Conservation (phyloP, 1,139 yeast species). For the Nakaseomyces kungkrabaensis region DNA sequence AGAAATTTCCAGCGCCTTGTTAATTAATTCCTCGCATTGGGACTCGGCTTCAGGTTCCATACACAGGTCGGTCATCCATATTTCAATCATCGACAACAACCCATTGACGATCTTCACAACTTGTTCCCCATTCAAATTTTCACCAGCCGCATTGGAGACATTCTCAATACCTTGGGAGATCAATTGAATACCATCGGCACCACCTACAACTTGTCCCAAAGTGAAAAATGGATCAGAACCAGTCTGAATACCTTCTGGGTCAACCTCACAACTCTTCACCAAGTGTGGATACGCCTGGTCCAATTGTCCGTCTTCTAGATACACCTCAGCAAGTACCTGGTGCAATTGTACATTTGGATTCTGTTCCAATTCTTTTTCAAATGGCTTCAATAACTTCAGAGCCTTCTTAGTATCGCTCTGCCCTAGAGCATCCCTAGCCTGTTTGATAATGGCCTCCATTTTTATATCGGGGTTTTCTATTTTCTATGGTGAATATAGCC, state of each 20-base stretch:
- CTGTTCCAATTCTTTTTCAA: constrained; percentile 24
- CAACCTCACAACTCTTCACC: constrained; percentile 55
- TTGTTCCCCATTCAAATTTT: constrained; percentile 29
- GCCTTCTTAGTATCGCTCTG: constrained; percentile 36
- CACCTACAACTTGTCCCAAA: constrained; percentile 86
- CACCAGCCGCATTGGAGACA: constrained; percentile 30
- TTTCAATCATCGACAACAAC: constrained; percentile 77
- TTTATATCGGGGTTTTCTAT: no score
- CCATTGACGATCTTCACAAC: constrained; percentile 54
- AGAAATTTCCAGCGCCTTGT: constrained; percentile 56
- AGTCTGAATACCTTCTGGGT: constrained; percentile 54
- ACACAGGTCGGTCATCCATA: constrained; percentile 98
- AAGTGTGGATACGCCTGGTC: constrained; percentile 66
- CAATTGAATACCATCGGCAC: constrained; percentile 58
- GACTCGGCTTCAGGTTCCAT: constrained; percentile 86
- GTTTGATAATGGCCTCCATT: constrained; percentile 13
- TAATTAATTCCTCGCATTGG: constrained; percentile 65
- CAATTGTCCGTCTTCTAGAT: constrained; percentile 68
- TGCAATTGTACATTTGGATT: constrained; percentile 27
- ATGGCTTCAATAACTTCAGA: constrained; percentile 31
- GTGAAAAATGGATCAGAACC: constrained; percentile 72
- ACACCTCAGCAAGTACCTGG: constrained; percentile 60
- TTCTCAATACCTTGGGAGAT: constrained; percentile 54
- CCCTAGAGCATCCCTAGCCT: constrained; percentile 31
- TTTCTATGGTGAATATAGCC: no score